These are phyloP conservation scores for Trichoderma afroharzianum DNA, from an alignment of 2,329 filamentous ascomycete genomes.

Conservation along the genomic window DNA sequence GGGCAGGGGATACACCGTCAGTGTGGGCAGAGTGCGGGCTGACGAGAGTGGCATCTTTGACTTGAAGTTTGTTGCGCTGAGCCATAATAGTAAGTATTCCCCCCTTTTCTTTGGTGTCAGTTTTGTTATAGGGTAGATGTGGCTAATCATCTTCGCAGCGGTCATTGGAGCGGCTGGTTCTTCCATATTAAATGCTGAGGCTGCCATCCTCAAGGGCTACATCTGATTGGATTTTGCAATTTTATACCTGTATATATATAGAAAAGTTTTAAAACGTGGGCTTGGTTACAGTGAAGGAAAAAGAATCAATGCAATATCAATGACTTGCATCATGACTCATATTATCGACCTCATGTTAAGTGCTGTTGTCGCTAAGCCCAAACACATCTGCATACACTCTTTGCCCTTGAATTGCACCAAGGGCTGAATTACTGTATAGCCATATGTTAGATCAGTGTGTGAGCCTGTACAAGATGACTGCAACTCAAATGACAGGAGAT, in stretches of 20 bases:
- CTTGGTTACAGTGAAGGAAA: neutral
- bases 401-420: neutral
- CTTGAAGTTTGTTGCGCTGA: slow-evolving; percentile 89
- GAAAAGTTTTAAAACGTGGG: neutral
- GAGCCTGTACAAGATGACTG: neutral
- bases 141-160: slow-evolving; percentile 40
- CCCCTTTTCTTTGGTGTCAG: neutral
- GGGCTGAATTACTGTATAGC: neutral
- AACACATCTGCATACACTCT: neutral
- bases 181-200: slow-evolving; percentile 91
- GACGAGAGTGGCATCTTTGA: slow-evolving; percentile 90
- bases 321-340: neutral
- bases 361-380: neutral
- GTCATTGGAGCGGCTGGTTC: slow-evolving; percentile 96
- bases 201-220: slow-evolving; percentile 84
- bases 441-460: neutral
- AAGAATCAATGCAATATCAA: neutral
- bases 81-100: slow-evolving; percentile 62
- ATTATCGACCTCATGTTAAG: neutral
- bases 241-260: neutral
- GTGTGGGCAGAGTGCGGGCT: slow-evolving; percentile 80
- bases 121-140: neutral
- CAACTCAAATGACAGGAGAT: neutral
- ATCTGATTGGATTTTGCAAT: slow-evolving; percentile 45
- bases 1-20: slow-evolving; percentile 82